Evolutionary conservation across 202 grass and related monocot genomes (phyloP), one percentile per base, ranked within the genome.

Genomic region (Brachypodium distachyon): DNA sequence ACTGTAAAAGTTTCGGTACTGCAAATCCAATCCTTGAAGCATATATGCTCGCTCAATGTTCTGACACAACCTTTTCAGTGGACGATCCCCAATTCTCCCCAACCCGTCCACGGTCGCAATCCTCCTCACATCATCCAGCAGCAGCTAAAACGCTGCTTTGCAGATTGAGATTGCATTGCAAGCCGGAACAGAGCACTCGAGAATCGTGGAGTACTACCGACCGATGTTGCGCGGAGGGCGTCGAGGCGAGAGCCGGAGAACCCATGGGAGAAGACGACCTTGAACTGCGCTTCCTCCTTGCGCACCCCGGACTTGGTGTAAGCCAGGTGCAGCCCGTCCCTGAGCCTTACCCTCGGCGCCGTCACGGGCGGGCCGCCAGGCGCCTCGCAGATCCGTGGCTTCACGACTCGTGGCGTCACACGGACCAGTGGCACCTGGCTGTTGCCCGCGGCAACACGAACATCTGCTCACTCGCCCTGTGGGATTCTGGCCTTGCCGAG

Each of bases 181-280:
- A 32, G 13, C 13, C n/a, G n/a, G 10, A 19, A 1, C 34, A 5
- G 69, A 10, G 33, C 7, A 12, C 4, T 58, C n/a, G 29, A 6
- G 9, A 17, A 27, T 11, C 22, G 58, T 9, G 29, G 0, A 14
- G 1, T 21, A 6, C 0, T n/a, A 48, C 82, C 70, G 0, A 98
- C 95, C 75, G 84, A 82, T 12, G 95, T 88, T 29, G 87, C 47
- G 42, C 80, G 73, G 19, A 90, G n/a, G 37, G 33, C 9, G 79
- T 98, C 89, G 67, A 83, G 78, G 17, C 89, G 82, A 22, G 91
- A 90, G 39, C 95, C 86, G 53, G 56, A 61, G 80, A 98, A 98
- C 6, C 95, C 95, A 49, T 98, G 95, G 83, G 88, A 94, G 74
- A 88, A 63, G 32, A 98, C 80, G 82, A 98, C 88, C 84, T 81